Conservation (phyloP, 441 rosid genomes). For the Erodium texanum region DNA sequence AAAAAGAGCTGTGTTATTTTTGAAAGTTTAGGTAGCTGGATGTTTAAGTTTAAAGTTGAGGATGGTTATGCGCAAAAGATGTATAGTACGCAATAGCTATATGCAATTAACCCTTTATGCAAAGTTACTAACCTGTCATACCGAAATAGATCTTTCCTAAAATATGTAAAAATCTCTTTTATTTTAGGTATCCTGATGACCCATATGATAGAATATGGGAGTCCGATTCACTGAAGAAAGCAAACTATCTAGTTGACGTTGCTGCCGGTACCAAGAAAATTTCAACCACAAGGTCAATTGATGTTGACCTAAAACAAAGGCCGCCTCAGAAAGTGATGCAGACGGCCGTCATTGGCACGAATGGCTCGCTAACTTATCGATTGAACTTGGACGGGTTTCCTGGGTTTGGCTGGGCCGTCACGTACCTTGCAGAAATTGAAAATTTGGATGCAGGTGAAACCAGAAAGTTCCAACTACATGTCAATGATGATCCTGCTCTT, state of each 20-base stretch:
- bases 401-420: constrained; percentile 74
- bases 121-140: constrained; percentile 5
- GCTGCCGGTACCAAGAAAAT: constrained; percentile 71
- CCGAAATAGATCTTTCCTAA: neutral
- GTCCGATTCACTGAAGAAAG: constrained; percentile 65
- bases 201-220: constrained; percentile 94
- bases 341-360: constrained; percentile 94
- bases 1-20: no score
- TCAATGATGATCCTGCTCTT: constrained; percentile 64
- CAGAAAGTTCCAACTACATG: constrained; percentile 76
- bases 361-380: constrained; percentile 76
- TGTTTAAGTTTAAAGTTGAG: no score
- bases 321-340: constrained; percentile 96
- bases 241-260: constrained; percentile 91
- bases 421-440: constrained; percentile 89
- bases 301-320: constrained; percentile 29
- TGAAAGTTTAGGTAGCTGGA: no score
- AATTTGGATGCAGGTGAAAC: constrained; percentile 55
- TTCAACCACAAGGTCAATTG: constrained; percentile 56
- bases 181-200: constrained; percentile 90
- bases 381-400: constrained; percentile 89
- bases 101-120: no score
- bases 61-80: no score
- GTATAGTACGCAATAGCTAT: no score
- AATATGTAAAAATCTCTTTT: constrained; percentile 1